Evolutionary conservation across 1,284 basidiomycete species (phyloP).

Genomic region (Golubevia pallescens): DNA sequence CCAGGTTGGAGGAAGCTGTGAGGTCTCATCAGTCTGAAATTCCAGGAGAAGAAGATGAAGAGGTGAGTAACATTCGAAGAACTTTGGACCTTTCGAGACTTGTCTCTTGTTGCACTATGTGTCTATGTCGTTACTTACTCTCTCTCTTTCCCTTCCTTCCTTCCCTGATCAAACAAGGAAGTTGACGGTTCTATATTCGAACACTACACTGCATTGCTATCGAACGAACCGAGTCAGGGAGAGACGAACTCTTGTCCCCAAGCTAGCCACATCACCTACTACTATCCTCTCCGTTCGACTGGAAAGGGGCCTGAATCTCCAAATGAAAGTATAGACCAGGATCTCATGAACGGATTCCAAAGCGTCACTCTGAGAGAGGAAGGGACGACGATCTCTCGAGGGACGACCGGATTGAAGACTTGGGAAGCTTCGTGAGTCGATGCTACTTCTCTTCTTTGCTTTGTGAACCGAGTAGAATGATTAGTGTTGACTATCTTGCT

Average conservation of each 20-base stretch:
- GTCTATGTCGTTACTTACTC: no score
- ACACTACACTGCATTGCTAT: constrained; percentile 22
- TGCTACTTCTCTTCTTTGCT: no score
- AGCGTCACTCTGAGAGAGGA: constrained; percentile 24
- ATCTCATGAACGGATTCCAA: constrained; percentile 13
- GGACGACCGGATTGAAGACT: constrained; percentile 30
- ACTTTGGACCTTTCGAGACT: constrained; percentile 10
- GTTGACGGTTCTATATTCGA: constrained; percentile 3
- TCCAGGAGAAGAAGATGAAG: constrained; percentile 23
- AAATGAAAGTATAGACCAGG: not conserved
- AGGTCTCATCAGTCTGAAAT: constrained; percentile 11
- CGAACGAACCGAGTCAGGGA: constrained; percentile 4
- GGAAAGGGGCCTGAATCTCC: not conserved
- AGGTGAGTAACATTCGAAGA: constrained; percentile 26
- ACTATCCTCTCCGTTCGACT: not conserved
- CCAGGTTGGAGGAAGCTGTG: constrained; percentile 25
- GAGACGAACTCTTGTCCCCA: not conserved
- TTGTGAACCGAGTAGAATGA: no score
- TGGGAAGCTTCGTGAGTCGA: constrained; percentile 24
- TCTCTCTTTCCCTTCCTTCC: no score
- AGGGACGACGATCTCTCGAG: constrained; percentile 27
- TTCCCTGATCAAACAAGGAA: no score
- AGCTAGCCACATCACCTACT: not conserved
- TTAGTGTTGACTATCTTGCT: no score
- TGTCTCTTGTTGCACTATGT: no score